A percentile compares a stretch with the other conserved stretches of the same genome.
These are phyloP conservation scores for Pharnaceum exiguum DNA, from an alignment of 148 eudicot species.

Conservation along the genomic window DNA sequence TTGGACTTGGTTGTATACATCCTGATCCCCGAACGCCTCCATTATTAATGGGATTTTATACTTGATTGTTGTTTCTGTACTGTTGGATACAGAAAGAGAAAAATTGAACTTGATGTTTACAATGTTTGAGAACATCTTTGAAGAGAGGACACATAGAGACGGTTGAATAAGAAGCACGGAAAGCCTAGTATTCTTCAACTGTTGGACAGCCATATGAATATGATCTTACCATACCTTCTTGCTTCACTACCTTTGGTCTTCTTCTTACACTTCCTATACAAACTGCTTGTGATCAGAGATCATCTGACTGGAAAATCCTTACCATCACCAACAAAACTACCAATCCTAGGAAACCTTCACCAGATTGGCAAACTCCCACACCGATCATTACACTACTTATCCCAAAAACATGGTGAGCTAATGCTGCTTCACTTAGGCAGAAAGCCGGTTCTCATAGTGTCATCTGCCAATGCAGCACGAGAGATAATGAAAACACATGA, in stretches of 20 bases:
- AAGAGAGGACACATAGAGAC: too few relatives aligned
- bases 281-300: not conserved
- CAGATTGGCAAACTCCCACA: conserved; percentile 26
- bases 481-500: conserved; percentile 43
- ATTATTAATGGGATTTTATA: too few relatives aligned
- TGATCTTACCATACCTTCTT: not conserved
- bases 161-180: too few relatives aligned
- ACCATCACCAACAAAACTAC: conserved; percentile 37
- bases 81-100: too few relatives aligned
- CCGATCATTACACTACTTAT: conserved; percentile 24
- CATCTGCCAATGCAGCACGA: conserved; percentile 28
- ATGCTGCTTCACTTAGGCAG: conserved; percentile 39
- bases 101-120: too few relatives aligned
- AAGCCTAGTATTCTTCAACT: too few relatives aligned
- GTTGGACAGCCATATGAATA: too few relatives aligned
- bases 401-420: conserved; percentile 25
- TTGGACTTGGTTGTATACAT: too few relatives aligned
- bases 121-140: too few relatives aligned
- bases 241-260: not conserved
- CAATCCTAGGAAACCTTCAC: conserved; percentile 42
- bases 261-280: conserved; percentile 6
- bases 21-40: too few relatives aligned
- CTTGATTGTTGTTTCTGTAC: too few relatives aligned
- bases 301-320: not conserved
- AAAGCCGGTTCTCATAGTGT: conserved; percentile 23